These are phyloP conservation scores for Paecilomyces fulvus DNA, from an alignment of 2,329 filamentous ascomycete species.

Conservation along the genomic window DNA sequence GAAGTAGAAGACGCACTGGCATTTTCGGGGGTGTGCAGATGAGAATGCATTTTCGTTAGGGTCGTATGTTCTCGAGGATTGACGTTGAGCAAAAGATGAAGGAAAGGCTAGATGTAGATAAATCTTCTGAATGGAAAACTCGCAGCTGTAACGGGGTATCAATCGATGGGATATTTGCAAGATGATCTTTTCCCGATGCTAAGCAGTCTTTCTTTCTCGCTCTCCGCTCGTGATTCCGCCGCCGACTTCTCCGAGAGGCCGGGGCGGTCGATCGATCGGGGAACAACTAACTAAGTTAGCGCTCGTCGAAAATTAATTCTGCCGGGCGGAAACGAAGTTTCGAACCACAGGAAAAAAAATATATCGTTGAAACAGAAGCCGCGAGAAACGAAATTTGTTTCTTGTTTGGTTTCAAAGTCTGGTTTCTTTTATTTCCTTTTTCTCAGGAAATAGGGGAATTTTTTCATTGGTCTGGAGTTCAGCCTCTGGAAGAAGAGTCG, in stretches of 20 bases:
- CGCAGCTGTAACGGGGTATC: background rate
- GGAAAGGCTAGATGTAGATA: background rate
- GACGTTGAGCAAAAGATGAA: too few species aligned
- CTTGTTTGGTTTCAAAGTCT: background rate
- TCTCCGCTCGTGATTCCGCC: background rate
- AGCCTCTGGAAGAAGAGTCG: background rate
- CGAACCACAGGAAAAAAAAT: constrained; percentile 20
- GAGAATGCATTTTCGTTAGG: constrained; percentile 74
- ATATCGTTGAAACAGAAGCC: background rate
- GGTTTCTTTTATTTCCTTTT: constrained; percentile 1
- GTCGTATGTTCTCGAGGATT: background rate
- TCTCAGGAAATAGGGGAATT: background rate
- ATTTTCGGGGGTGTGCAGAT: constrained; percentile 89
- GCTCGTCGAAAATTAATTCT: constrained; percentile 14
- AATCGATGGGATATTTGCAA: background rate
- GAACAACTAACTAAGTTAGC: background rate
- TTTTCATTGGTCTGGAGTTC: background rate
- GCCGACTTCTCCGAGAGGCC: background rate
- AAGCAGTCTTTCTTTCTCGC: constrained; percentile 3
- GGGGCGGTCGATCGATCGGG: background rate
- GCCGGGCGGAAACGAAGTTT: constrained; percentile 20
- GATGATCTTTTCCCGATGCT: background rate
- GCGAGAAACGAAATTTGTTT: background rate
- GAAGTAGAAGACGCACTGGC: constrained; percentile 51
- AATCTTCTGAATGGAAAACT: background rate